Evolutionary conservation across 2,329 filamentous ascomycete species (phyloP).

Genomic region (Colletotrichum tropicale): DNA sequence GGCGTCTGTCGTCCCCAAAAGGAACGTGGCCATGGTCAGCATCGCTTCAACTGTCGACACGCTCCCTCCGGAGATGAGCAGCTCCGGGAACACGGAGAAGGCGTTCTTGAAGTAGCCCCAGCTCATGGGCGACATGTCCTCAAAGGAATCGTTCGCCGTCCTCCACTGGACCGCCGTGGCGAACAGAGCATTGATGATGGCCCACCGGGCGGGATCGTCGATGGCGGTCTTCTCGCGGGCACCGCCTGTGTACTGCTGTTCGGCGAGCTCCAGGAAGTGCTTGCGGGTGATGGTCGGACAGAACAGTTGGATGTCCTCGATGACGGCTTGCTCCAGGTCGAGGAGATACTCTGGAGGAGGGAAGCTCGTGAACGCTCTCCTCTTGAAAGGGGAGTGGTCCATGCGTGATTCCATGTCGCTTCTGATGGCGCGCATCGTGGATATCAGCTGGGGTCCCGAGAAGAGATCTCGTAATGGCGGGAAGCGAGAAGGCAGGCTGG

Average conservation of each 20-base stretch:
- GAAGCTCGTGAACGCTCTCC: neutral
- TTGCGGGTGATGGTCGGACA: neutral
- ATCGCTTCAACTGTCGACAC: conserved; percentile 3
- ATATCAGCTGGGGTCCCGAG: neutral
- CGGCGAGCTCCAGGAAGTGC: neutral
- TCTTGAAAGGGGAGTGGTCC: neutral
- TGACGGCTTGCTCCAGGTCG: neutral
- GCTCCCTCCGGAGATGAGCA: neutral
- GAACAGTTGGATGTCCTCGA: conserved; percentile 1
- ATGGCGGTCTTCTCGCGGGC: neutral
- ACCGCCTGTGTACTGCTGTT: neutral
- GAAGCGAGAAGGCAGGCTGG: neutral
- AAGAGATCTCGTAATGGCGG: neutral
- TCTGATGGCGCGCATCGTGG: neutral
- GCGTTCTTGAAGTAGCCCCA: conserved; percentile 19
- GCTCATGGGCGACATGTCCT: neutral
- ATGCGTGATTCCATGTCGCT: neutral
- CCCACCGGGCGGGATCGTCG: neutral
- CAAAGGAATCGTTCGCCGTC: conserved; percentile 3
- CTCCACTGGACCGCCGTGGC: neutral
- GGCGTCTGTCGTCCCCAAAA: neutral
- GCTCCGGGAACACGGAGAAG: neutral
- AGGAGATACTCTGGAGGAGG: neutral
- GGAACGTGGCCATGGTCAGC: conserved; percentile 6
- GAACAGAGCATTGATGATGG: neutral